Conservation (phyloP, 2,329 filamentous ascomycete species). For the Botryotinia globosa region DNA sequence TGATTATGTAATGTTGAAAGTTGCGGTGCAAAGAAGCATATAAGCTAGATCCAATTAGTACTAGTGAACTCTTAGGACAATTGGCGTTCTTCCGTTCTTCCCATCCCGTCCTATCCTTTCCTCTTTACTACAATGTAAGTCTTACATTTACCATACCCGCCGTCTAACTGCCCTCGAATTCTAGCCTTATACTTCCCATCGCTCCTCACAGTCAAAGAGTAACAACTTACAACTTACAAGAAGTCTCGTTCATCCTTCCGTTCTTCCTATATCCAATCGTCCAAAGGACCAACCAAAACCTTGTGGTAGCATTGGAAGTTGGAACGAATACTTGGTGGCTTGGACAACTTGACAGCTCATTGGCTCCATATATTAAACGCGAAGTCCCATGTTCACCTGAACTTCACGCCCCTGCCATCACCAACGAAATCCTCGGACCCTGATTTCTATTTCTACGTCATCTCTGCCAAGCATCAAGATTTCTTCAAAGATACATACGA, state of each 20-base stretch:
- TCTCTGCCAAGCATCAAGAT: slow-evolving; percentile 10
- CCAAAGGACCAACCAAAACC: too few species aligned
- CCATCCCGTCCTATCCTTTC: not conserved
- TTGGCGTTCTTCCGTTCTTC: not conserved
- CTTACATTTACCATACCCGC: not conserved
- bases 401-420: not conserved
- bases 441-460: slow-evolving; percentile 8
- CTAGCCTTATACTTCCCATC: not conserved
- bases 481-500: not conserved
- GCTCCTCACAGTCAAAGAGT: not conserved
- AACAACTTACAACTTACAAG: too few species aligned
- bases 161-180: not conserved
- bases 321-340: slow-evolving; percentile 8
- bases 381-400: not conserved
- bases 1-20: not conserved
- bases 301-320: not conserved
- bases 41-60: not conserved
- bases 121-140: not conserved
- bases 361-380: slow-evolving; percentile 11
- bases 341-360: slow-evolving; percentile 8
- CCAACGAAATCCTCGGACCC: not conserved
- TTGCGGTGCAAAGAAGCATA: not conserved
- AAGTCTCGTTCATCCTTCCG: not conserved
- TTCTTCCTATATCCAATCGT: not conserved
- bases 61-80: fast-evolving